Evolutionary conservation across 805 yeast genomes (phyloP).

Genomic region (Blastobotrys peoriensis): DNA sequence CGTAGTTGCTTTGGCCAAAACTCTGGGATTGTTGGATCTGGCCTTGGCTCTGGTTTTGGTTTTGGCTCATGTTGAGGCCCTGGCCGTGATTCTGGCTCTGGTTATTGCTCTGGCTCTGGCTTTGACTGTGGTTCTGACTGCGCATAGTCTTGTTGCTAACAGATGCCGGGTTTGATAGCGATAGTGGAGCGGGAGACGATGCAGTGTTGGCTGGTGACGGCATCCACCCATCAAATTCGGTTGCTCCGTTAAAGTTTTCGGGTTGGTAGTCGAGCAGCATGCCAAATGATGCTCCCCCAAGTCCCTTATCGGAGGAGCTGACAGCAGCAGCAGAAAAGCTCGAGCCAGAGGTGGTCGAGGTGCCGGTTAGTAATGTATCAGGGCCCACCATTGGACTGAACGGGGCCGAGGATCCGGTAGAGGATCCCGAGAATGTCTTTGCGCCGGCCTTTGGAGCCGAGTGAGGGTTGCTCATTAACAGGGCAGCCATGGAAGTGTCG

Average conservation of each 20-base stretch:
- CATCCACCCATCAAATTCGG: not conserved
- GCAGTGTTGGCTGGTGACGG: not conserved
- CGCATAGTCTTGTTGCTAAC: too few relatives aligned
- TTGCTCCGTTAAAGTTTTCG: not conserved
- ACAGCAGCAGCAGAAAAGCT: not conserved
- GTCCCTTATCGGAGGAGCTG: too few relatives aligned
- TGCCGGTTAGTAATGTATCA: constrained; percentile 5
- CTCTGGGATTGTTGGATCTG: not conserved
- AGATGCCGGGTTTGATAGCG: too few relatives aligned
- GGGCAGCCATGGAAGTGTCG: too few relatives aligned
- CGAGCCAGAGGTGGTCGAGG: not conserved
- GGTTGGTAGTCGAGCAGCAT: not conserved
- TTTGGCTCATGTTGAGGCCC: not conserved
- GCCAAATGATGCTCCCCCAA: too few relatives aligned
- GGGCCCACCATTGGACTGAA: constrained; percentile 8
- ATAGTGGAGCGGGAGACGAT: not conserved
- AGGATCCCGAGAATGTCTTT: not conserved
- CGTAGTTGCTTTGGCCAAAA: not conserved
- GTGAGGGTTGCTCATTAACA: too few relatives aligned
- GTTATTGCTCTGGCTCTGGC: too few relatives aligned
- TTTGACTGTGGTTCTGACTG: too few relatives aligned
- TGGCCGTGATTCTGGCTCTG: too few relatives aligned
- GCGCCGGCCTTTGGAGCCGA: too few relatives aligned
- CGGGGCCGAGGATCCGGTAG: constrained; percentile 4
- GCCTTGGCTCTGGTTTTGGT: not conserved